A percentile compares a stretch with the other conserved stretches of the same genome.
These are phyloP conservation scores for Ephemerocybe angulata DNA, from an alignment of 768 basidiomycete species.

Conservation along the genomic window DNA sequence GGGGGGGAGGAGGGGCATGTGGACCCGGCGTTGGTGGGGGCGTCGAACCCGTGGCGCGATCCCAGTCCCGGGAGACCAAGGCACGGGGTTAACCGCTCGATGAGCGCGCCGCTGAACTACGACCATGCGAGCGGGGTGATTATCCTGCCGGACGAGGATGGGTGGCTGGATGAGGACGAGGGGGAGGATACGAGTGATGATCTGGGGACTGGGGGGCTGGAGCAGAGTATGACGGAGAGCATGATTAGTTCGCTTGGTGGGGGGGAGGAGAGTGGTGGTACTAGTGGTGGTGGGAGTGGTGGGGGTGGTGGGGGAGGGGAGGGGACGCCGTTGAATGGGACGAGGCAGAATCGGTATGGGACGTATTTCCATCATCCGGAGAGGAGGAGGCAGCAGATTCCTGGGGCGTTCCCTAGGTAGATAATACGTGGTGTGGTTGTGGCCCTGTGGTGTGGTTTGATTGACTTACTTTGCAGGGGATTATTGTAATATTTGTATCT, in stretches of 20 bases:
- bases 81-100: conserved; percentile 11
- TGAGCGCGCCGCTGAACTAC: conserved; percentile 71
- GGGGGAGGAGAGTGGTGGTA: background rate
- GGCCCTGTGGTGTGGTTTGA: background rate
- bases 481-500: too few species aligned
- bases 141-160: conserved; percentile 72
- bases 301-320: conserved; percentile 8
- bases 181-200: conserved; percentile 41
- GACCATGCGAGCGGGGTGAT: conserved; percentile 88
- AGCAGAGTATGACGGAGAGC: conserved; percentile 26
- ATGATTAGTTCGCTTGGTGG: conserved; percentile 18
- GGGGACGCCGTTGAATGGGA: conserved; percentile 12
- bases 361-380: conserved; percentile 91
- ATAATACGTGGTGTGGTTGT: background rate
- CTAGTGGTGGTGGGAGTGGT: conserved; percentile 5
- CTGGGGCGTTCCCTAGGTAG: conserved; percentile 56
- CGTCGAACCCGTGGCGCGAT: conserved; percentile 64
- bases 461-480: too few species aligned
- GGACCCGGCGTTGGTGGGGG: background rate
- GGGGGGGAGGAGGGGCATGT: background rate
- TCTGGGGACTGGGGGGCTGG: conserved; percentile 28
- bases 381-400: conserved; percentile 51
- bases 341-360: conserved; percentile 55
- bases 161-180: conserved; percentile 56
- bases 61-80: conserved; percentile 15